A percentile compares a stretch with the other conserved stretches of the same genome.
Evolutionary conservation across 305 asterid species (phyloP).

Genomic region (Rubia peregrina): DNA sequence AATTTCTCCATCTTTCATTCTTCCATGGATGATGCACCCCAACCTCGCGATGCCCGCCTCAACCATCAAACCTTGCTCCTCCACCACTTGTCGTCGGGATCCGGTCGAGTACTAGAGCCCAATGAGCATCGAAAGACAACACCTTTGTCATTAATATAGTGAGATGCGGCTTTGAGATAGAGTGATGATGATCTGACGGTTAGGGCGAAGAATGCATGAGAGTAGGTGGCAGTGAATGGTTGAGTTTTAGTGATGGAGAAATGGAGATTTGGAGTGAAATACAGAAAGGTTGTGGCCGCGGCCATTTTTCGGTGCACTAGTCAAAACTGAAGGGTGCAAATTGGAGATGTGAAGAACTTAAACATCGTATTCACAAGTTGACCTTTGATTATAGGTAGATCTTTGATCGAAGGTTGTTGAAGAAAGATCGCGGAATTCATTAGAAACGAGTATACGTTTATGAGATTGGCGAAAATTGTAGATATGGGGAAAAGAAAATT

Average conservation of each 20-base stretch:
- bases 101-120: slow-evolving; percentile 47
- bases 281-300: neutral
- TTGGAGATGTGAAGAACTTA: slow-evolving; percentile 53
- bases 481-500: too few species aligned
- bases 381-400: neutral
- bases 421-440: too few species aligned
- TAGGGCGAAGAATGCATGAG: slow-evolving; percentile 7
- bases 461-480: too few species aligned
- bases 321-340: slow-evolving; percentile 38
- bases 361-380: slow-evolving; percentile 30
- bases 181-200: neutral
- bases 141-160: neutral
- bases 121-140: slow-evolving; percentile 42
- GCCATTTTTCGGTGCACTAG: neutral
- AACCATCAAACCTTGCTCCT: too few species aligned
- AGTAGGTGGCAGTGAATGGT: neutral
- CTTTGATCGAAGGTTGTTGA: too few species aligned
- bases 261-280: neutral
- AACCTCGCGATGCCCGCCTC: too few species aligned
- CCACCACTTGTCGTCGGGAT: neutral
- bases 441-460: too few species aligned
- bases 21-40: too few species aligned
- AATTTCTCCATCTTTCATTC: too few species aligned
- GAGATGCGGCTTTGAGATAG: neutral
- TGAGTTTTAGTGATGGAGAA: neutral